phyloP scores from a whole-genome alignment of 2,329 filamentous ascomycete genomes.

The Apiospora kogelbergensis region DNA sequence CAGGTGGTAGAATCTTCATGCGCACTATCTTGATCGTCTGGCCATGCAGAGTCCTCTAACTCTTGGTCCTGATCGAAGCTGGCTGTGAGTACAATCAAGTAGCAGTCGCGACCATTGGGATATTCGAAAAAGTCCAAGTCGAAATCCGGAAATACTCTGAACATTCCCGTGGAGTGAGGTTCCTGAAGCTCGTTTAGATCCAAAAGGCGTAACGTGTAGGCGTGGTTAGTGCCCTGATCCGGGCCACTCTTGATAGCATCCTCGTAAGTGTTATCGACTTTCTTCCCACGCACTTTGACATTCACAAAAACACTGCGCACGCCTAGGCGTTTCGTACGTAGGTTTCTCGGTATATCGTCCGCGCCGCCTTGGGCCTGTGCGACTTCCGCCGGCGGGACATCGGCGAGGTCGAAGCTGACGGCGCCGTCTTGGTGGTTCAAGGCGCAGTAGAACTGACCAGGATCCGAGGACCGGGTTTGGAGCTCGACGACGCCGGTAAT shows the following conservation, averaged over 20 bases:
- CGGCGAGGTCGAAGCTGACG: not conserved
- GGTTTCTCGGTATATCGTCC: not conserved
- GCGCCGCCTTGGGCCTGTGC: not conserved
- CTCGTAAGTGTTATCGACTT: not conserved
- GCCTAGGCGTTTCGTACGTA: not conserved
- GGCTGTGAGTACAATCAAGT: not conserved
- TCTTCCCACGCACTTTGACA: not conserved
- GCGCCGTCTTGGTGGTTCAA: not conserved
- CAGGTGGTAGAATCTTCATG: not conserved
- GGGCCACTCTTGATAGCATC: not conserved
- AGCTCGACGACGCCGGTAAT: constrained; percentile 15
- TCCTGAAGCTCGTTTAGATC: no score
- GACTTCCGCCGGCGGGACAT: not conserved
- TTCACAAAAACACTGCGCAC: not conserved
- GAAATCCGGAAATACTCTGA: not conserved
- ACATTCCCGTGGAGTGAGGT: not conserved
- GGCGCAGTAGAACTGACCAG: not conserved
- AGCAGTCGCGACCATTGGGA: not conserved
- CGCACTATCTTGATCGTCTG: not conserved
- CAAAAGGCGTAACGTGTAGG: not conserved
- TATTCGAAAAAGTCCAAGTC: not conserved
- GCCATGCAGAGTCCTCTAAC: no score
- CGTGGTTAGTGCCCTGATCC: not conserved
- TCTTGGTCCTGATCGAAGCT: not conserved
- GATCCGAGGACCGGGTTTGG: not conserved